Percentiles rank a stretch among this genome's conserved stretches.
Evolutionary conservation across 1,139 yeast genomes (phyloP).

Genomic region (Diutina catenulata): DNA sequence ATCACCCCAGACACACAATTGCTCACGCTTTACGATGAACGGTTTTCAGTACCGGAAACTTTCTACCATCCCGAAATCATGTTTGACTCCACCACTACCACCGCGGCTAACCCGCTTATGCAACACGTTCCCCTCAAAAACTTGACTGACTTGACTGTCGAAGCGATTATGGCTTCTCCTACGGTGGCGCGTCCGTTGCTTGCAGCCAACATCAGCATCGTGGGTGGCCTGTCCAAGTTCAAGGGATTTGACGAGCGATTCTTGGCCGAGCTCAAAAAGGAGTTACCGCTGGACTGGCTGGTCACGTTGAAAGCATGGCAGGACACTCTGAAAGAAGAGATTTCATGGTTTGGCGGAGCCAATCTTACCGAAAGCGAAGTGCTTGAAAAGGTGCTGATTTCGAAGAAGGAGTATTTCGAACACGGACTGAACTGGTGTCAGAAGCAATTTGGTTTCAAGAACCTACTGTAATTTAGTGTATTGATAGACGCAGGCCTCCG

Average conservation of each 20-base stretch:
- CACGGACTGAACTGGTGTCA: slow-evolving; percentile 78
- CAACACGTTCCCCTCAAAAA: slow-evolving; percentile 52
- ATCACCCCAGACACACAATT: slow-evolving; percentile 44
- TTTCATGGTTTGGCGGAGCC: slow-evolving; percentile 33
- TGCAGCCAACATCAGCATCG: slow-evolving; percentile 65
- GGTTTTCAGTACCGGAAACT: slow-evolving; percentile 81
- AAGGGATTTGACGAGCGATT: slow-evolving; percentile 59
- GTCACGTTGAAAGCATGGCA: slow-evolving; percentile 30
- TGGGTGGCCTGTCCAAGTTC: slow-evolving; percentile 74
- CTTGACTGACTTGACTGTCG: slow-evolving; percentile 67
- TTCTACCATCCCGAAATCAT: slow-evolving; percentile 74
- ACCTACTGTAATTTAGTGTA: slow-evolving; percentile 10
- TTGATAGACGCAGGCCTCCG: background rate
- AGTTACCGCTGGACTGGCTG: slow-evolving; percentile 56
- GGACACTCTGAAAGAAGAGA: slow-evolving; percentile 14
- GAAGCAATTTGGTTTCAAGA: slow-evolving; percentile 58
- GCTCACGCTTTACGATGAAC: slow-evolving; percentile 62
- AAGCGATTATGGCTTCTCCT: slow-evolving; percentile 61
- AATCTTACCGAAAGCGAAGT: slow-evolving; percentile 40
- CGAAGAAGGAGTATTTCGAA: slow-evolving; percentile 74
- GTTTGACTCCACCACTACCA: slow-evolving; percentile 23
- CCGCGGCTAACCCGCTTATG: slow-evolving; percentile 19
- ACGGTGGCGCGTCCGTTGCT: slow-evolving; percentile 66
- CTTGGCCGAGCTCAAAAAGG: slow-evolving; percentile 46
- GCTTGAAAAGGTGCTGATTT: slow-evolving; percentile 45